These are phyloP conservation scores for Strobilomyces dryophilus DNA, from an alignment of 768 basidiomycete genomes.

Conservation along the genomic window DNA sequence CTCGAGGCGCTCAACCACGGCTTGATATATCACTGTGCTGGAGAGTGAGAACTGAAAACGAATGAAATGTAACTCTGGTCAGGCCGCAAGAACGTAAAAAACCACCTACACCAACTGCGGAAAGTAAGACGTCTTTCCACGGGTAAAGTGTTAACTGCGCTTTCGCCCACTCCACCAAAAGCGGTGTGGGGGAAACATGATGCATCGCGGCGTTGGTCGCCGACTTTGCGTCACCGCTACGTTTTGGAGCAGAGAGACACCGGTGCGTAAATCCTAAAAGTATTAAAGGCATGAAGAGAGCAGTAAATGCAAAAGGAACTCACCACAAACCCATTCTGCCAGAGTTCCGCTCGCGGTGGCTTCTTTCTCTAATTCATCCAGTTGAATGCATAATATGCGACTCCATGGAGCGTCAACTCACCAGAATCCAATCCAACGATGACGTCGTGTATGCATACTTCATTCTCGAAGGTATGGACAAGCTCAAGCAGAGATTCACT, in stretches of 20 bases:
- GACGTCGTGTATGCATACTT: too few species aligned
- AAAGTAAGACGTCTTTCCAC: not conserved
- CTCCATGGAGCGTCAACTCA: too few species aligned
- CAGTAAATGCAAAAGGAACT: not conserved
- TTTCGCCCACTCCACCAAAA: not conserved
- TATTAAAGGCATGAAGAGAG: too few species aligned
- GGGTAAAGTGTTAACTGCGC: not conserved
- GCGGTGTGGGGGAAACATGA: not conserved
- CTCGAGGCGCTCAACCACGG: too few species aligned
- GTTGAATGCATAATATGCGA: too few species aligned
- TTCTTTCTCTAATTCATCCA: too few species aligned
- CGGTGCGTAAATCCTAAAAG: not conserved
- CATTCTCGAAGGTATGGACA: too few species aligned
- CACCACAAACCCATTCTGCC: not conserved
- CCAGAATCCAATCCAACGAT: too few species aligned
- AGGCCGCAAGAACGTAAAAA: too few species aligned
- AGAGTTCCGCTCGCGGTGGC: too few species aligned
- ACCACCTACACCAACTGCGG: not conserved
- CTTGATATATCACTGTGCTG: not conserved
- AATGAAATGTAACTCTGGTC: too few species aligned
- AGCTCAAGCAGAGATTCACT: too few species aligned
- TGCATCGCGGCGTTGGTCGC: not conserved
- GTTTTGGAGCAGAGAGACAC: not conserved
- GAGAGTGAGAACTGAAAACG: not conserved
- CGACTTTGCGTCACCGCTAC: not conserved